Percentiles rank a stretch among this genome's conserved stretches.
phyloP scores from a whole-genome alignment of 1,284 basidiomycete species.

The Coriolopsis trogii region DNA sequence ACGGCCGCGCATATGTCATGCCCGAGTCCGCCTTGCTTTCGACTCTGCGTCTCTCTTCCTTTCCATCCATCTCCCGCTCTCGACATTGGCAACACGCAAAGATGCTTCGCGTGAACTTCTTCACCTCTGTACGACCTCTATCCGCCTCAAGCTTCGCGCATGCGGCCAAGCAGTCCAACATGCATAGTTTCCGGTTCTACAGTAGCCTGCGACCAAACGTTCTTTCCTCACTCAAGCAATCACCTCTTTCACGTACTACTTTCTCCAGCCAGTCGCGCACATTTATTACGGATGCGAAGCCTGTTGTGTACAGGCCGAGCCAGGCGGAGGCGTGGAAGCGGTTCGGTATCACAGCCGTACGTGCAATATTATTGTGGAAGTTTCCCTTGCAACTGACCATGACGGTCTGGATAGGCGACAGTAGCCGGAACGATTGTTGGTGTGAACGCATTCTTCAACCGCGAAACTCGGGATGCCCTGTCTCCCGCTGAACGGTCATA shows the following conservation, averaged over 20 bases:
- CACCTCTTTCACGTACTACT: slow-evolving; percentile 22
- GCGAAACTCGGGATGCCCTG: slow-evolving; percentile 75
- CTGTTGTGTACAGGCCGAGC: slow-evolving; percentile 40
- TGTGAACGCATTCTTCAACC: slow-evolving; percentile 70
- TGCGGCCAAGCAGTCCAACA: slow-evolving; percentile 20
- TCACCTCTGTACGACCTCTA: slow-evolving; percentile 30
- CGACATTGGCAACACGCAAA: neutral
- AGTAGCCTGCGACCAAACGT: slow-evolving; percentile 36
- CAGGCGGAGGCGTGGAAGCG: slow-evolving; percentile 50
- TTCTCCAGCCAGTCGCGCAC: slow-evolving; percentile 36
- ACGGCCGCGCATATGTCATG: slow-evolving; percentile 20
- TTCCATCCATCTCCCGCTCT: slow-evolving; percentile 4
- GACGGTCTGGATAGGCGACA: slow-evolving; percentile 47
- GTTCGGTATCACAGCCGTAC: slow-evolving; percentile 52
- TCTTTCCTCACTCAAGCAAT: slow-evolving; percentile 32
- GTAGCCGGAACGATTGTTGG: slow-evolving; percentile 71
- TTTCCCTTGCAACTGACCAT: neutral
- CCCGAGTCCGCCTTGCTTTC: neutral
- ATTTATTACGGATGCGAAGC: slow-evolving; percentile 46
- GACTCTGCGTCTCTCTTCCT: slow-evolving; percentile 7
- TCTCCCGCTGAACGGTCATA: slow-evolving; percentile 65
- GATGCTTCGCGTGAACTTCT: slow-evolving; percentile 39
- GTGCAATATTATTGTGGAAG: no score
- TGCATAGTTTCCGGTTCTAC: slow-evolving; percentile 30
- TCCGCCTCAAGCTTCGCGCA: slow-evolving; percentile 19